These are phyloP conservation scores for Leccinum rimulosum DNA, from an alignment of 768 basidiomycete species.

Conservation along the genomic window DNA sequence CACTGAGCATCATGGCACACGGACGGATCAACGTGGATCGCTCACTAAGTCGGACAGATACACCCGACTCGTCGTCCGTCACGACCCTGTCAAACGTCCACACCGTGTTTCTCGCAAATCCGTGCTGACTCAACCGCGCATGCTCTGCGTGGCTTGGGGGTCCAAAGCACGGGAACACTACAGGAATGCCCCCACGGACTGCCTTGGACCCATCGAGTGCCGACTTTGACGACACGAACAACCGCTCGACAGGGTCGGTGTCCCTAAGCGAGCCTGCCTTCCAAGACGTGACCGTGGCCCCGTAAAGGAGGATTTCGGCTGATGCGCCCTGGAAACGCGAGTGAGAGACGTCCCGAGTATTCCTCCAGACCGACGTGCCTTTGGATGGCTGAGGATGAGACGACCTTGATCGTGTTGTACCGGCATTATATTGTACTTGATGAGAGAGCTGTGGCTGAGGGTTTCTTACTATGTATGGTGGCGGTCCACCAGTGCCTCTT, in stretches of 20 bases:
- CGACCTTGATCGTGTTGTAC: conserved; percentile 43
- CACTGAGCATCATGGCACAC: conserved; percentile 2
- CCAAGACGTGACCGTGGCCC: conserved; percentile 89
- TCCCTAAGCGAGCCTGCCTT: conserved; percentile 44
- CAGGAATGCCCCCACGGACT: conserved; percentile 53
- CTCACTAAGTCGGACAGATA: conserved; percentile 79
- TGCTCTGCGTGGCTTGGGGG: conserved; percentile 76
- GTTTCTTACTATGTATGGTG: conserved; percentile 12
- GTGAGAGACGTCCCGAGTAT: too few relatives aligned
- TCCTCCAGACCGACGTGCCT: conserved; percentile 36
- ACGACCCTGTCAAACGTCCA: conserved; percentile 71
- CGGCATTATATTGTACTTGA: conserved; percentile 44
- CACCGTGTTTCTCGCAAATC: conserved; percentile 76
- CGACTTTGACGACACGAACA: conserved; percentile 83
- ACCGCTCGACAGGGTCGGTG: conserved; percentile 52
- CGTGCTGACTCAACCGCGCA: conserved; percentile 74
- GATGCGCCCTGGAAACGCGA: conserved; percentile 52
- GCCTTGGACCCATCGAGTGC: conserved; percentile 79
- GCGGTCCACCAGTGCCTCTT: conserved; percentile 6
- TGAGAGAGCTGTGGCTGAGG: conserved; percentile 6
- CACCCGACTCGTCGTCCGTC: conserved; percentile 65
- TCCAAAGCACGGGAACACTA: conserved; percentile 89
- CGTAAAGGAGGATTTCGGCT: conserved; percentile 68
- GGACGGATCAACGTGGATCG: conserved; percentile 1
- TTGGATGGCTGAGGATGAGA: conserved; percentile 59